Conservation (phyloP, 257 asterid species). For the Nicotiana tabacum region DNA sequence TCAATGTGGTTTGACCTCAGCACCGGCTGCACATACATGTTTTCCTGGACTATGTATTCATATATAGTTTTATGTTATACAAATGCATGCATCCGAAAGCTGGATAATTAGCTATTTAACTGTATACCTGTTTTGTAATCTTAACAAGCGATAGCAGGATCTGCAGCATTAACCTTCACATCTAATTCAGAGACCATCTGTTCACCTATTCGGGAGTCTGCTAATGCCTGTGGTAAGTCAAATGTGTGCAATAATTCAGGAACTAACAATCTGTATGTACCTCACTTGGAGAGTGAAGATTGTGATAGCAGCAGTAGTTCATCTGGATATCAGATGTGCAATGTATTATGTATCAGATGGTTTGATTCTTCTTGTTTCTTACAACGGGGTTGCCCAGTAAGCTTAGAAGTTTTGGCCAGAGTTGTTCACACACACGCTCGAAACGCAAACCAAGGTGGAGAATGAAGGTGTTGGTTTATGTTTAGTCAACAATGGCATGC, state of each 20-base stretch:
- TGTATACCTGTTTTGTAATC: slow-evolving; percentile 4
- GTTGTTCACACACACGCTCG: no score
- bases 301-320: slow-evolving; percentile 63
- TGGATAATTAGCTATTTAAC: neutral
- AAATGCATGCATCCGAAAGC: no score
- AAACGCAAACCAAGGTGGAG: no score
- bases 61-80: no score
- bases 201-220: slow-evolving; percentile 65
- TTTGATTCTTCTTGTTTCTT: no score
- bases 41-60: no score
- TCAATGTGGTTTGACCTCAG: no score
- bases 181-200: slow-evolving; percentile 63
- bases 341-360: slow-evolving; percentile 53
- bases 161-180: slow-evolving; percentile 35
- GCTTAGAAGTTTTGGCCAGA: no score
- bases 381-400: no score
- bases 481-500: no score
- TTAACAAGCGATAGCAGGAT: slow-evolving; percentile 34
- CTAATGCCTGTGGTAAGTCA: slow-evolving; percentile 21
- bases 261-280: slow-evolving; percentile 46
- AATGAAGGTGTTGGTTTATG: no score
- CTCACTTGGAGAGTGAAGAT: slow-evolving; percentile 65
- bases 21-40: no score
- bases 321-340: slow-evolving; percentile 48
- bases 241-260: slow-evolving; percentile 29